These are phyloP conservation scores for Monosporozyma solicola DNA, from an alignment of 805 yeast genomes.

Conservation along the genomic window DNA sequence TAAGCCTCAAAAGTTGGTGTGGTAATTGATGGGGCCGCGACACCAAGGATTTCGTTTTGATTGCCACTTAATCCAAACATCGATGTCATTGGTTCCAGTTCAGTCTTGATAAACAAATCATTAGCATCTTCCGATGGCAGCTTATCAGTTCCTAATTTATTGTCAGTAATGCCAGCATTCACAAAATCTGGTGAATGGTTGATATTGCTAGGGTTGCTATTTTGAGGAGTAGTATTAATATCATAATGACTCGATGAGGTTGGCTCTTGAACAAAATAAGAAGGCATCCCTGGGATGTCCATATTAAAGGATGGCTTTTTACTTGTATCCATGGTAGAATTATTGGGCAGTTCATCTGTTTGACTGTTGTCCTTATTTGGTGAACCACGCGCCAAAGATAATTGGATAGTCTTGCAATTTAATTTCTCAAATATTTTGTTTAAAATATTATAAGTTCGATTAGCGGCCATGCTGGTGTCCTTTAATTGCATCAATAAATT, in stretches of 20 bases:
- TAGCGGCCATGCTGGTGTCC: constrained; percentile 68
- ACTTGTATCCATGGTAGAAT: background rate
- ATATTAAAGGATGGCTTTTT: constrained; percentile 1
- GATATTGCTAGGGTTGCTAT: background rate
- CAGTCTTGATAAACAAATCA: constrained; percentile 3
- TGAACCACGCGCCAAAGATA: constrained; percentile 21
- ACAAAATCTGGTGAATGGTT: background rate
- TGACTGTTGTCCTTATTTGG: background rate
- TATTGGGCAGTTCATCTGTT: background rate
- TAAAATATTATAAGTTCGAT: constrained; percentile 68
- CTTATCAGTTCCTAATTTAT: background rate
- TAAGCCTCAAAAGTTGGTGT: background rate
- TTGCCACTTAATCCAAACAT: constrained; percentile 5
- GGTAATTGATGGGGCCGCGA: background rate
- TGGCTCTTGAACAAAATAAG: background rate
- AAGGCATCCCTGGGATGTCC: background rate
- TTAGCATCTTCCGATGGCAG: background rate
- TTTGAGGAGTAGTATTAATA: background rate
- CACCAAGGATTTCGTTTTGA: constrained; percentile 3
- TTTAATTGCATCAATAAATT: constrained; percentile 62
- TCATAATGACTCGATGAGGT: background rate
- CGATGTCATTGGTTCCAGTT: background rate
- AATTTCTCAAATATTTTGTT: constrained; percentile 73
- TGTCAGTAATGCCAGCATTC: background rate
- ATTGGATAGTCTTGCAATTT: constrained; percentile 58